Conservation (phyloP, 768 basidiomycete species). For the Tulasnella sp. region DNA sequence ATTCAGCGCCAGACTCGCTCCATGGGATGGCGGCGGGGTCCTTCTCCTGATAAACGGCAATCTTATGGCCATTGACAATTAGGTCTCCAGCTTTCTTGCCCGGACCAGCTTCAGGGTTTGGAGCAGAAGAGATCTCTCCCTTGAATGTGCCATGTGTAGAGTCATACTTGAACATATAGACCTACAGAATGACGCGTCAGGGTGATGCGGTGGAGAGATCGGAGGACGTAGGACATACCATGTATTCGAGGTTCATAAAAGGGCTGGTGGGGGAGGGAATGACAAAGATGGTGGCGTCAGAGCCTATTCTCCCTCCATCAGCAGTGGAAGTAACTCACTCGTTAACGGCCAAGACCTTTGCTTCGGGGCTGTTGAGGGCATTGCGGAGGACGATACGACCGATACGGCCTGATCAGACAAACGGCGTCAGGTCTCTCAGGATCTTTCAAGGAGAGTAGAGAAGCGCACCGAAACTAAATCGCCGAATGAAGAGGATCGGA, state of each 20-base stretch:
- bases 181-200: constrained; percentile 43
- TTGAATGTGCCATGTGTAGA: constrained; percentile 91
- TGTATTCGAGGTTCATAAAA: constrained; percentile 95
- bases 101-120: constrained; percentile 41
- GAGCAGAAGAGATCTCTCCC: constrained; percentile 53
- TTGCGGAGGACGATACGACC: constrained; percentile 98
- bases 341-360: constrained; percentile 91
- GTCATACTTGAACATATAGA: constrained; percentile 99
- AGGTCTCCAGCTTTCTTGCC: constrained; percentile 78
- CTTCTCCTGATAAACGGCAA: constrained; percentile 77
- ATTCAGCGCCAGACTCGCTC: constrained; percentile 76
- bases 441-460: neutral
- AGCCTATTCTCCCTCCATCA: too few relatives aligned
- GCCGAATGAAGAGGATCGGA: neutral
- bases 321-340: constrained; percentile 50
- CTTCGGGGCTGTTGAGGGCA: constrained; percentile 68
- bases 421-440: neutral
- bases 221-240: constrained; percentile 53
- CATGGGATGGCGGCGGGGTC: constrained; percentile 86
- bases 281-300: too few relatives aligned
- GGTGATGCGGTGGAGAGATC: neutral
- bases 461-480: neutral
- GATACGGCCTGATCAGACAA: constrained; percentile 75
- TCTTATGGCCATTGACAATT: constrained; percentile 69
- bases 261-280: constrained; percentile 52